Base-by-base conservation (phyloP, 768 basidiomycete genomes). In the Rhizopogon vesiculosus region DNA sequence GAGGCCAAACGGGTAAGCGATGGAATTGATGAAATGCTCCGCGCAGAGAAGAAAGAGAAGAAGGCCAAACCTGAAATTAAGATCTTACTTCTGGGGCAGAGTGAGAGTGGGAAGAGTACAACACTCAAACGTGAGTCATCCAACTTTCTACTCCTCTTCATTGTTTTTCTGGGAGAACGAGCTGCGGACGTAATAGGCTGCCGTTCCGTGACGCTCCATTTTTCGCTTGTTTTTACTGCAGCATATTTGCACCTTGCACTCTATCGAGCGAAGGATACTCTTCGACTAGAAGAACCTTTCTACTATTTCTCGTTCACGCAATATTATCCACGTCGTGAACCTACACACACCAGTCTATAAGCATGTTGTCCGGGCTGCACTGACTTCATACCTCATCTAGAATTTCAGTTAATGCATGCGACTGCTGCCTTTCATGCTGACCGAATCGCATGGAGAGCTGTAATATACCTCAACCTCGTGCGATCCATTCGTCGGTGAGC, bases 31-130 rank as follows among this genome's bases (percentile, higher is more conserved):
- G 85, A 87, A 59, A 83, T 86, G 81, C 75, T 93, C 65, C 79
- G 81, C 56, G 74, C 76, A 60, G 90, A 92, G 63, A 72, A 78
- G 56, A 78, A 76, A 53, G 83, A 87, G 59, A 84, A 79, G 72
- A 84, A 79, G 68, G 67, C 70, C 40, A 83, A 78, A 59, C 76
- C 82, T 60, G 83, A 85, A 64, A 82, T 92, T 69, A 86, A 86
- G 66, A 82, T 93, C 51, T 75, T 93, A 53, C 77, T 93, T 58
- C 82, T 93, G 42, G 91, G 91, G 51, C 91, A 93, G 78, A 91
- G 90, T 58, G 90, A 92, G 78, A 91, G 88, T 64, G 91, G 90
- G 41, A 93, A 92, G 77, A 90, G 87, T 66, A 93, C 91, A 8
- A 90, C 89, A 7, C 77, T 92, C 63, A 91, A 91, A 75, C 90